A percentile compares a stretch with the other conserved stretches of the same genome.
These are phyloP conservation scores for Parastagonospora avenae DNA, from an alignment of 2,329 filamentous ascomycete species.

Conservation along the genomic window DNA sequence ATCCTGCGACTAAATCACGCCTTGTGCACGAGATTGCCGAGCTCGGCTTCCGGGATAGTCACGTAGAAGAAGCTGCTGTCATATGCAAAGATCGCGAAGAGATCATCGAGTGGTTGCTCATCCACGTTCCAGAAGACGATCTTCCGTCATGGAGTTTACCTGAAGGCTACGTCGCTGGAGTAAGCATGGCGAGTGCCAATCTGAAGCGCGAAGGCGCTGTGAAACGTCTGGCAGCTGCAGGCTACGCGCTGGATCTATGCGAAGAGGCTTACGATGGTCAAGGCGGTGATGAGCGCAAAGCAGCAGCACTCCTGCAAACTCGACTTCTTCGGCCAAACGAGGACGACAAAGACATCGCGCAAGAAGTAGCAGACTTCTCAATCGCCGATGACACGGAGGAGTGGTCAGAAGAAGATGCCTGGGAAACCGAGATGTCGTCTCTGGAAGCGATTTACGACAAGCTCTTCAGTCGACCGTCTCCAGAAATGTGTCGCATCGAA, in stretches of 20 bases:
- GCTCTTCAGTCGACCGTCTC: slow-evolving; percentile 57
- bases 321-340: slow-evolving; percentile 59
- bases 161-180: slow-evolving; percentile 87
- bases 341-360: slow-evolving; percentile 32
- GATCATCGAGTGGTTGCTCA: slow-evolving; percentile 91
- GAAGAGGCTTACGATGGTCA: slow-evolving; percentile 74
- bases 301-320: slow-evolving; percentile 79
- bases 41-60: slow-evolving; percentile 87
- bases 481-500: slow-evolving; percentile 71
- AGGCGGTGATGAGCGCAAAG: slow-evolving; percentile 72
- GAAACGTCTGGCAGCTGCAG: slow-evolving; percentile 78
- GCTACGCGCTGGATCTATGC: slow-evolving; percentile 85
- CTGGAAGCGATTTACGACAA: slow-evolving; percentile 87
- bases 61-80: slow-evolving; percentile 84
- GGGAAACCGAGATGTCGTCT: slow-evolving; percentile 84
- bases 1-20: slow-evolving; percentile 59
- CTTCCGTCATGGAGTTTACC: slow-evolving; percentile 91
- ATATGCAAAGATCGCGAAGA: slow-evolving; percentile 93
- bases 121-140: slow-evolving; percentile 96
- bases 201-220: slow-evolving; percentile 80
- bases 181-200: slow-evolving; percentile 83
- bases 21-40: slow-evolving; percentile 75
- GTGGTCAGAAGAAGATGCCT: slow-evolving; percentile 61
- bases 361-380: slow-evolving; percentile 40
- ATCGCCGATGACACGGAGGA: slow-evolving; percentile 50